Conservation (phyloP, 2,329 filamentous ascomycete species). For the Claviceps capensis region DNA sequence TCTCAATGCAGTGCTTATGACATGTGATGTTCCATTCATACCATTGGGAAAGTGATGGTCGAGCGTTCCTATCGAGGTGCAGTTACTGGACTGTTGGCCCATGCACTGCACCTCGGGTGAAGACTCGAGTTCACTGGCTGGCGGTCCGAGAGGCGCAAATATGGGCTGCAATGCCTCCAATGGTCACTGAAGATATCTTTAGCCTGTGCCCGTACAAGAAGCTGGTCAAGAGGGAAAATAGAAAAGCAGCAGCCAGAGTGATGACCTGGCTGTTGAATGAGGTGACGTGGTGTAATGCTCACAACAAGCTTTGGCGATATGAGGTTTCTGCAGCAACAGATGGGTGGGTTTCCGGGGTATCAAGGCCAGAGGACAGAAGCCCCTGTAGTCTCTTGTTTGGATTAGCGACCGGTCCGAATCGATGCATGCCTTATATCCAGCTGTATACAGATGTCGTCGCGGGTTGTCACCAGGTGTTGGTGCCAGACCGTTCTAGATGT, state of each 20-base stretch:
- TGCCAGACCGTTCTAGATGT: not conserved
- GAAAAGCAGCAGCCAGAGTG: not conserved
- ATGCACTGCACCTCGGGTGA: conserved; percentile 8
- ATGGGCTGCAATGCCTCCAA: not conserved
- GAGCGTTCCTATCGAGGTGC: conserved; percentile 7
- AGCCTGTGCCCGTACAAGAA: not conserved
- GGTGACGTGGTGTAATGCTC: not conserved
- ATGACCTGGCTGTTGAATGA: not conserved
- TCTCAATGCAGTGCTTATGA: conserved; percentile 10
- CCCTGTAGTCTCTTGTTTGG: not conserved
- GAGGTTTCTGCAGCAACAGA: not conserved
- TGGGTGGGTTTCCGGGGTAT: not conserved
- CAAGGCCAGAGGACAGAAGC: not conserved
- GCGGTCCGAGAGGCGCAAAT: not conserved
- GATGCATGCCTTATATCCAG: not conserved
- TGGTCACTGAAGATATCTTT: not conserved
- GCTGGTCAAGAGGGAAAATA: not conserved
- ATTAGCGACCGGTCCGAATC: not conserved
- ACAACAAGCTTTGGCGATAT: not conserved
- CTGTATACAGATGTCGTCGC: conserved; percentile 1
- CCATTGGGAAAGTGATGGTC: not conserved
- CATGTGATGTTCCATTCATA: conserved; percentile 7
- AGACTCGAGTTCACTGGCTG: not conserved
- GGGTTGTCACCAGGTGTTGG: not conserved
- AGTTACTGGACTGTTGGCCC: conserved; percentile 7